phyloP scores from a whole-genome alignment of 148 eudicot species.

The Mesembryanthemum crystallinum region DNA sequence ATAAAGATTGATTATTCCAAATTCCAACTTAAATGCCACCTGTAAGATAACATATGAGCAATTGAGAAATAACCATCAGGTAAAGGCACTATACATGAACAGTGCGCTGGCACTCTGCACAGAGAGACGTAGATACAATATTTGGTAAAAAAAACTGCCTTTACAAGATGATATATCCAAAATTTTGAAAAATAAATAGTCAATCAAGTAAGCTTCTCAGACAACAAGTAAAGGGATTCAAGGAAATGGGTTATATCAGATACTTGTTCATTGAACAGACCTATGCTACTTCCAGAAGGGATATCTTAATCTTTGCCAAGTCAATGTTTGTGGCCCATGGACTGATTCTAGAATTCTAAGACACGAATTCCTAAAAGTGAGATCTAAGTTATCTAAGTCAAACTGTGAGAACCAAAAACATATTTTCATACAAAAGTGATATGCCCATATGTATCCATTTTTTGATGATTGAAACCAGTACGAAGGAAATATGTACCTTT shows the following conservation, averaged over 20 bases:
- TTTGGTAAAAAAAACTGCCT: not conserved
- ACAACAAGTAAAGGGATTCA: too few species aligned
- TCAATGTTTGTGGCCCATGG: not conserved
- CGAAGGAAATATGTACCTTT: slow-evolving; percentile 46
- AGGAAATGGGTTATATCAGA: not conserved
- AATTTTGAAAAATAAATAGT: not conserved
- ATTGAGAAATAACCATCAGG: not conserved
- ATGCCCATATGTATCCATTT: not conserved
- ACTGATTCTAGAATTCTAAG: not conserved
- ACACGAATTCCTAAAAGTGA: not conserved
- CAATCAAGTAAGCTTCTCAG: not conserved
- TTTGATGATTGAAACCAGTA: not conserved
- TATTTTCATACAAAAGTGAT: not conserved
- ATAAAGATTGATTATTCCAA: not conserved
- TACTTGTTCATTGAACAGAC: not conserved
- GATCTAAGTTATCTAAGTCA: not conserved
- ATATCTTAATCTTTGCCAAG: not conserved
- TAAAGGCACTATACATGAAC: not conserved
- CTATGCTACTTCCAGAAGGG: not conserved
- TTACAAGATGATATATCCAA: not conserved
- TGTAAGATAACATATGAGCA: too few species aligned
- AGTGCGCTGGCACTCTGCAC: not conserved
- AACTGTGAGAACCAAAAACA: not conserved
- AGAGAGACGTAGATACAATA: not conserved
- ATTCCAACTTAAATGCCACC: not conserved